Base-by-base conservation (phyloP, 495 filamentous ascomycete species). In the Acidiella bohemica region DNA sequence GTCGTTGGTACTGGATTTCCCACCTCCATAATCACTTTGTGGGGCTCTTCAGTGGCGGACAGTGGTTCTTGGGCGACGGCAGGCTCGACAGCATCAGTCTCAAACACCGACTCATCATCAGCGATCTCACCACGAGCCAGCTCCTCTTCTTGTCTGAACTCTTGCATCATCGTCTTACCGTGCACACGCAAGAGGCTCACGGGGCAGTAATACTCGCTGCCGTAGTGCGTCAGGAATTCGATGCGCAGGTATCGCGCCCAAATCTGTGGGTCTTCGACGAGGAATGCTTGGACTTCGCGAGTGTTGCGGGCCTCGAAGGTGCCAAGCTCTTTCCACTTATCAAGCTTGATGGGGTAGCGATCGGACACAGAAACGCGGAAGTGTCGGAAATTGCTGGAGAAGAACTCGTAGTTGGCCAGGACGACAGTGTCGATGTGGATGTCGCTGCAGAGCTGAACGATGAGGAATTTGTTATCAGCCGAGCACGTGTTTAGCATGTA, bases 351-450 rank as follows among this genome's bases (percentile, higher is more conserved):
- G 2, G 90, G 90, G 58, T 95, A 95, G 24, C 82, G 75, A 59
- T 95, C 90, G 23, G 85, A 84, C 17, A 94, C 86, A 53, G 80
- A 85, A 38, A 96, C 75, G 14, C 81, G 69, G 57, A 97, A 93
- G 16, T 74, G 80, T 39, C 84, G 80, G 53, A 96, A 84, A 68
- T 93, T 95, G 46, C 83, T 92, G 36, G 84, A 93, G 63, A 97
- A 97, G 66, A 97, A 97, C 59, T 94, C 90, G 57, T 88, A 97
- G 59, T 96, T 97, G 29, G 90, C 88, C 14, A 97, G 70, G 1
- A 94, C 90, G 22, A 97, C 69, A 3, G 90, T 97, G 58, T 97
- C 90, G 39, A 97, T 80, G 30, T 94, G 68, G 38, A 97, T 95
- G 45, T 95, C 85, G 57, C 95, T 84, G 53, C 77, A 83, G 1